phyloP scores from a whole-genome alignment of 2,329 filamentous ascomycete genomes.

The Trichocomaceae sp. region DNA sequence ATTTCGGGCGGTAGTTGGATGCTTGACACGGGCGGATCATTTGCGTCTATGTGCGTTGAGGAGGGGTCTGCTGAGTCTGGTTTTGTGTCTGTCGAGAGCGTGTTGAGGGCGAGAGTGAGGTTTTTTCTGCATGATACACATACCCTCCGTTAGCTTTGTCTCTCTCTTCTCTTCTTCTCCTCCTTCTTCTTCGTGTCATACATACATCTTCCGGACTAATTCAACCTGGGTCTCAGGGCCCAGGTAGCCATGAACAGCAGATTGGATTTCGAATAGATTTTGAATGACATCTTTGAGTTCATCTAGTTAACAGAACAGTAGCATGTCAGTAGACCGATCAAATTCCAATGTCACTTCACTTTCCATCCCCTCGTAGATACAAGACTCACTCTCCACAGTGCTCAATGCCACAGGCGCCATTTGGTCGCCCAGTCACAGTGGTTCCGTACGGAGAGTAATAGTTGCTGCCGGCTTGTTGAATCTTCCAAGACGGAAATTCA shows the following conservation, averaged over 20 bases:
- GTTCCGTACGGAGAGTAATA: neutral
- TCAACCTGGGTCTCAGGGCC: conserved; percentile 51
- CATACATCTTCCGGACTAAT: conserved; percentile 53
- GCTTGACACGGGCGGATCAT: conserved; percentile 41
- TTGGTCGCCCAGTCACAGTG: neutral
- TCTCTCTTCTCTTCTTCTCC: too few relatives aligned
- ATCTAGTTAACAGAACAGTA: conserved; percentile 23
- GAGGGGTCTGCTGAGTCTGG: conserved; percentile 14
- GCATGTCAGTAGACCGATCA: neutral
- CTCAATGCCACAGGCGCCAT: conserved; percentile 34
- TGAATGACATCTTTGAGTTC: conserved; percentile 57
- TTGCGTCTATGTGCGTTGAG: neutral
- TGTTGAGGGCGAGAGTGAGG: conserved; percentile 49
- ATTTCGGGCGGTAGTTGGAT: conserved; percentile 56
- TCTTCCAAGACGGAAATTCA: neutral
- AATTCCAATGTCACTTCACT: too few relatives aligned
- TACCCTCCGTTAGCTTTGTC: too few relatives aligned
- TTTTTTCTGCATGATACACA: conserved; percentile 33
- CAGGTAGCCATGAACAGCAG: conserved; percentile 53
- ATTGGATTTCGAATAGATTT: conserved; percentile 56
- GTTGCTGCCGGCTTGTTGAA: neutral
- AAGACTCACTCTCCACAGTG: conserved; percentile 29
- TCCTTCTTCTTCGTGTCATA: neutral
- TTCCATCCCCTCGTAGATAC: neutral
- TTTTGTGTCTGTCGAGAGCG: conserved; percentile 41